Percentiles rank a stretch among this genome's conserved stretches.
Evolutionary conservation across 352 stramenopile genomes (phyloP).

Genomic region (Pythium aphanidermatum): DNA sequence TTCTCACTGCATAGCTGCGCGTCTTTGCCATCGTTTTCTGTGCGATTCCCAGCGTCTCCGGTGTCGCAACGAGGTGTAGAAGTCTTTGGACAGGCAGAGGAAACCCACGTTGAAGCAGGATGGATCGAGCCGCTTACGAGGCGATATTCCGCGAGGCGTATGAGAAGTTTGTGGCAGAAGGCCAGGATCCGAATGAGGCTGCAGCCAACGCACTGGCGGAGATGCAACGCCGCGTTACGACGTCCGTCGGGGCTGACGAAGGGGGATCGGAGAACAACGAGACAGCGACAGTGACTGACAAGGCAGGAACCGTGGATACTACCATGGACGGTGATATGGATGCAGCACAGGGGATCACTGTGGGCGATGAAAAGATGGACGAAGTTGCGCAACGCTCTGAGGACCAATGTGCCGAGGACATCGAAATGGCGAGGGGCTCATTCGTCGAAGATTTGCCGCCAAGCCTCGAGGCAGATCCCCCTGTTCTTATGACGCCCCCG

Average conservation of each 20-base stretch:
- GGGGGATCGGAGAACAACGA: neutral
- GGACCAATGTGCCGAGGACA: slow-evolving; percentile 15
- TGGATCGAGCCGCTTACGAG: slow-evolving; percentile 18
- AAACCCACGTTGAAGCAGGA: no score
- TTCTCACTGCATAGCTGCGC: no score
- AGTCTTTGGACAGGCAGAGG: no score
- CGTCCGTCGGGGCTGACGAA: no score
- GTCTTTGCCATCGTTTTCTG: no score
- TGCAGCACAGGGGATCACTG: neutral
- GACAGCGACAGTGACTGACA: neutral
- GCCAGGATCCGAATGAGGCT: slow-evolving; percentile 53
- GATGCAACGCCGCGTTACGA: slow-evolving; percentile 30
- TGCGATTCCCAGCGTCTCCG: no score
- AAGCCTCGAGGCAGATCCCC: no score
- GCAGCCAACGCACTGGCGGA: slow-evolving; percentile 45
- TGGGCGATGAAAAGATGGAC: slow-evolving; percentile 11
- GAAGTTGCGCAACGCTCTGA: neutral
- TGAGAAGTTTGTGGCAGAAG: slow-evolving; percentile 37
- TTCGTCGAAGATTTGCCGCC: slow-evolving; percentile 12
- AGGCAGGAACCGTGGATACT: neutral
- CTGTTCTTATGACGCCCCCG: no score
- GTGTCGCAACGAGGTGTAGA: no score
- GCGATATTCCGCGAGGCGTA: slow-evolving; percentile 50
- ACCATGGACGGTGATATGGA: slow-evolving; percentile 8
- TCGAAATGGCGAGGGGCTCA: slow-evolving; percentile 40